These are phyloP conservation scores for Penicillium herquei DNA, from an alignment of 495 filamentous ascomycete species.

Conservation along the genomic window DNA sequence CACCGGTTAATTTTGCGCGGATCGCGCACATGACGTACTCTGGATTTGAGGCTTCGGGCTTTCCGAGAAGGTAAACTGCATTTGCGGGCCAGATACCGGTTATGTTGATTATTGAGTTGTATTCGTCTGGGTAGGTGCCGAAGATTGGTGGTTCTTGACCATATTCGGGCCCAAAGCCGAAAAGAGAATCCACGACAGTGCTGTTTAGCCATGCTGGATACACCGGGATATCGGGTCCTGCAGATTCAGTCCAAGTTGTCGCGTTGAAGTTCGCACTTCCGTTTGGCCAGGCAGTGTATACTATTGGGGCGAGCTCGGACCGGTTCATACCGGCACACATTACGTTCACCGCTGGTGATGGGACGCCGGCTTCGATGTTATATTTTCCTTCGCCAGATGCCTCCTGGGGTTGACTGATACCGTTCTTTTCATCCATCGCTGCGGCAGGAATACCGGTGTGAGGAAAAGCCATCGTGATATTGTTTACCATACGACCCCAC, in stretches of 20 bases:
- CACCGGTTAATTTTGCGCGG: slow-evolving; percentile 52
- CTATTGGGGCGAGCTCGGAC: slow-evolving; percentile 57
- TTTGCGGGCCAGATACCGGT: slow-evolving; percentile 39
- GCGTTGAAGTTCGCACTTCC: slow-evolving; percentile 29
- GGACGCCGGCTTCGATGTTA: slow-evolving; percentile 59
- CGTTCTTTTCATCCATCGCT: slow-evolving; percentile 55
- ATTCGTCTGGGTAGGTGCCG: slow-evolving; percentile 55
- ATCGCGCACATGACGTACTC: slow-evolving; percentile 64
- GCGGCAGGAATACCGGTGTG: slow-evolving; percentile 65
- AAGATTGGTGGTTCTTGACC: slow-evolving; percentile 60
- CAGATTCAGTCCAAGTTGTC: slow-evolving; percentile 24
- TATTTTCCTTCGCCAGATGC: slow-evolving; percentile 65
- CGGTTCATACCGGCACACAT: slow-evolving; percentile 63
- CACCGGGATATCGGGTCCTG: slow-evolving; percentile 21
- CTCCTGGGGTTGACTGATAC: slow-evolving; percentile 65
- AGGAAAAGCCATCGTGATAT: slow-evolving; percentile 72
- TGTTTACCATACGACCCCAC: slow-evolving; percentile 58
- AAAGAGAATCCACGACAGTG: slow-evolving; percentile 67
- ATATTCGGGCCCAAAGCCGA: slow-evolving; percentile 56
- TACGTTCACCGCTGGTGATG: slow-evolving; percentile 64
- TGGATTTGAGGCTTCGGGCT: slow-evolving; percentile 26
- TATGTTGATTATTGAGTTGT: slow-evolving; percentile 65
- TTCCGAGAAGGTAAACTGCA: slow-evolving; percentile 63
- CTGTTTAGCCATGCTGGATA: slow-evolving; percentile 46
- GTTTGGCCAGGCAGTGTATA: slow-evolving; percentile 58